Conservation (phyloP, 1,284 basidiomycete species). For the Ganoderma leucocontextum region DNA sequence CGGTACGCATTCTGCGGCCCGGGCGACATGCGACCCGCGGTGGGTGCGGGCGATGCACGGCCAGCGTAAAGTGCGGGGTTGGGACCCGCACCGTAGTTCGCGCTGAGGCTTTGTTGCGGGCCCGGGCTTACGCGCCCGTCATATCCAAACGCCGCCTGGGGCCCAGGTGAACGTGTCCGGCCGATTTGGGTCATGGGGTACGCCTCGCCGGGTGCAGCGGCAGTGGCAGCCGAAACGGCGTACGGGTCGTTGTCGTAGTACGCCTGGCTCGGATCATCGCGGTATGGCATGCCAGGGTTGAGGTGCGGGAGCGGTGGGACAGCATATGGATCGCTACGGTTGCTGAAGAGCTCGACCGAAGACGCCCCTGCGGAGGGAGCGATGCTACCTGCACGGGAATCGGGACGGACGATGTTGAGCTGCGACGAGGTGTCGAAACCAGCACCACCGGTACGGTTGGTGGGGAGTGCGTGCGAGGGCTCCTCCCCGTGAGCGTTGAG, state of each 20-base stretch:
- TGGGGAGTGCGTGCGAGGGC: constrained; percentile 60
- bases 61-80: constrained; percentile 36
- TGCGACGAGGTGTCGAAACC: constrained; percentile 73
- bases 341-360: constrained; percentile 52
- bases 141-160: constrained; percentile 47
- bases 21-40: constrained; percentile 51
- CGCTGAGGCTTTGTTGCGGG: constrained; percentile 40
- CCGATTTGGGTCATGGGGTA: constrained; percentile 83
- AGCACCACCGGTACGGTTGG: constrained; percentile 64
- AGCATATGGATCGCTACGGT: constrained; percentile 72
- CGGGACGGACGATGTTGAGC: constrained; percentile 59
- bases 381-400: constrained; percentile 46
- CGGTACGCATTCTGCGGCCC: constrained; percentile 48
- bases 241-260: constrained; percentile 81
- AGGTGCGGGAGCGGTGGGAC: constrained; percentile 85
- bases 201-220: constrained; percentile 62
- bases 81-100: constrained; percentile 34
- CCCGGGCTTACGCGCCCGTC: constrained; percentile 36
- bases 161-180: constrained; percentile 44
- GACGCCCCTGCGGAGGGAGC: constrained; percentile 57
- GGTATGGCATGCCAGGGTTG: constrained; percentile 76
- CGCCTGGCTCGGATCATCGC: constrained; percentile 66
- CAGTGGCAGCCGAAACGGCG: constrained; percentile 56
- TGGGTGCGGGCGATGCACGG: constrained; percentile 3
- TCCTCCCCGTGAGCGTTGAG: constrained; percentile 68